These are phyloP conservation scores for Lojkania enalia DNA, from an alignment of 2,329 filamentous ascomycete species.

Conservation along the genomic window DNA sequence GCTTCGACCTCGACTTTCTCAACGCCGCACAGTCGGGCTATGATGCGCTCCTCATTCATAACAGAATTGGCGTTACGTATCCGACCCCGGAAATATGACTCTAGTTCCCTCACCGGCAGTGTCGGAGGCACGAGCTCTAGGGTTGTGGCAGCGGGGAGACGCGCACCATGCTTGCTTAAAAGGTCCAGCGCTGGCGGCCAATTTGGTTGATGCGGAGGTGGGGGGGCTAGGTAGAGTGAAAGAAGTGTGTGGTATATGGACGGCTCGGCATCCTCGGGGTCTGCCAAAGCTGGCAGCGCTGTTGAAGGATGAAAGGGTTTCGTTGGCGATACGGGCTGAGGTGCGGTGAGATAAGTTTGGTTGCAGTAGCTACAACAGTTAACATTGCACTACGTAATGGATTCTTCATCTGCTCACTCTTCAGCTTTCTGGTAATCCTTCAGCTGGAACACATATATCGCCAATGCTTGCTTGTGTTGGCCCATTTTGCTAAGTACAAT, in stretches of 20 bases:
- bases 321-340: constrained; percentile 39
- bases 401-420: constrained; percentile 60
- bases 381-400: constrained; percentile 3
- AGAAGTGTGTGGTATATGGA: constrained; percentile 93
- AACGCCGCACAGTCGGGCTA: constrained; percentile 74
- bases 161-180: constrained; percentile 88
- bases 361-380: constrained; percentile 76
- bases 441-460: constrained; percentile 96
- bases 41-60: constrained; percentile 78
- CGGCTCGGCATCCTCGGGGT: constrained; percentile 60
- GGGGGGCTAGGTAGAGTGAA: constrained; percentile 83
- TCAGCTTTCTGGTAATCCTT: constrained; percentile 86
- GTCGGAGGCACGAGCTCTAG: constrained; percentile 81
- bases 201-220: constrained; percentile 70
- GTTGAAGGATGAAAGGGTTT: constrained; percentile 42
- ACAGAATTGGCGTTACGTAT: constrained; percentile 84
- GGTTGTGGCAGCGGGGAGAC: constrained; percentile 84
- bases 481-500: constrained; percentile 94
- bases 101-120: constrained; percentile 76
- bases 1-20: constrained; percentile 78
- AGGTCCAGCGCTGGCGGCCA: constrained; percentile 81
- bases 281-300: constrained; percentile 34
- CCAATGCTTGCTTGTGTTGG: constrained; percentile 90
- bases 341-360: constrained; percentile 66
- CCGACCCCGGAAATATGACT: constrained; percentile 88